Evolutionary conservation across 768 basidiomycete species (phyloP), one percentile per base, ranked within the genome.

Genomic region (Kwoniella sp.): DNA sequence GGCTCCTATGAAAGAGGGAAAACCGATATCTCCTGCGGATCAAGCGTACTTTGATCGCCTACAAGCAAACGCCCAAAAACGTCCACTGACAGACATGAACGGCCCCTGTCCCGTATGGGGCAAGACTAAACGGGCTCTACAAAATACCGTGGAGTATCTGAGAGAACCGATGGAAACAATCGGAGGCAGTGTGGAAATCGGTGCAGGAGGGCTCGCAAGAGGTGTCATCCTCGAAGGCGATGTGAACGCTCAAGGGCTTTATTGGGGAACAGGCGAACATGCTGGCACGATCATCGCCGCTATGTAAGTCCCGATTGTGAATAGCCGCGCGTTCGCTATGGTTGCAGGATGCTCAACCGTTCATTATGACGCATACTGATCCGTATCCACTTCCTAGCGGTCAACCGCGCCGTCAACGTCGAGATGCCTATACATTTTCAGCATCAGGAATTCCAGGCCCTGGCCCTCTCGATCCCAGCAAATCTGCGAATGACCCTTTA

Each of bases 231-330:
- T 80, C 1, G 77, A 78, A 61, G 79, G 77, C 0, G 45, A 67
- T 17, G 54, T 60, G 7, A 56, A 34, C 20, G 74, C 45, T 45
- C 58, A 58, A 41, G 67, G 68, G 28, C 47, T 29, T 12, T 78
- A 60, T 53, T 80, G 77, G 77, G 70, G 74, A 7, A 64, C 31
- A n/a, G 64, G 58, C 1, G 68, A 60, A 22, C 57, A 65, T 38
- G 55, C 69, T 4, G 75, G 77, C 2, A 73, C 68, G 4, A 64
- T 80, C 52, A 58, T 75, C 5, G 45, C 69, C 37, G 30, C 65
- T 7, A 59, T 80, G 79, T 80, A 45, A 74, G 79, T 68, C 22
- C 22, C n/a, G n/a, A n/a, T n/a, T n/a, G n/a, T n/a, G n/a, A n/a
- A n/a, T n/a, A n/a, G n/a, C n/a, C n/a, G n/a, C n/a, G 12, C 29